Evolutionary conservation across 345 rosid genomes (phyloP).

Genomic region (Raphanus sativus): DNA sequence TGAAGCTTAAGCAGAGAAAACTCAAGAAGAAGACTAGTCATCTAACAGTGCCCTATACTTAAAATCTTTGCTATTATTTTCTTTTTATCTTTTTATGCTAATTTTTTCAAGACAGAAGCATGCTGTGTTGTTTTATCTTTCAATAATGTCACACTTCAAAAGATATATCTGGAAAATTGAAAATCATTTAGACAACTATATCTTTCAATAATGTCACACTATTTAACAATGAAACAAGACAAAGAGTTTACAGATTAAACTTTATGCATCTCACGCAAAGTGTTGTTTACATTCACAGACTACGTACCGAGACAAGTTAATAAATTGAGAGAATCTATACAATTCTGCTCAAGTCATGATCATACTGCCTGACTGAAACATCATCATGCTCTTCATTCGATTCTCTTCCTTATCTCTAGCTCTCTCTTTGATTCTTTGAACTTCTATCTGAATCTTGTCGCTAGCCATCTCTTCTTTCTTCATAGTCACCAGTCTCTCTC

Average conservation of each 20-base stretch:
- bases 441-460: slow-evolving; percentile 19
- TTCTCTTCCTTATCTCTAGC: slow-evolving; percentile 18
- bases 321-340: neutral
- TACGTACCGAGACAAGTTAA: neutral
- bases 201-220: no score
- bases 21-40: slow-evolving; percentile 38
- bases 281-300: no score
- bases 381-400: neutral
- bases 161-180: neutral
- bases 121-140: neutral
- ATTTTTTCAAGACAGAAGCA: neutral
- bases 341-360: neutral
- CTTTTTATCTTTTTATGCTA: neutral
- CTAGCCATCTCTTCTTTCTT: slow-evolving; percentile 22
- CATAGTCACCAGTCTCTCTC: slow-evolving; percentile 25
- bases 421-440: slow-evolving; percentile 10
- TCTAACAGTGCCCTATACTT: slow-evolving; percentile 3
- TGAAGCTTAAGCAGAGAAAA: slow-evolving; percentile 50
- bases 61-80: neutral
- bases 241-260: no score
- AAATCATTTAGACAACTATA: neutral
- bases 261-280: no score
- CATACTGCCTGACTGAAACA: neutral
- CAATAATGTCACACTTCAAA: neutral
- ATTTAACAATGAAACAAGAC: no score